These are phyloP conservation scores for Aspergillus incahuasiensis DNA, from an alignment of 495 filamentous ascomycete genomes.

Conservation along the genomic window DNA sequence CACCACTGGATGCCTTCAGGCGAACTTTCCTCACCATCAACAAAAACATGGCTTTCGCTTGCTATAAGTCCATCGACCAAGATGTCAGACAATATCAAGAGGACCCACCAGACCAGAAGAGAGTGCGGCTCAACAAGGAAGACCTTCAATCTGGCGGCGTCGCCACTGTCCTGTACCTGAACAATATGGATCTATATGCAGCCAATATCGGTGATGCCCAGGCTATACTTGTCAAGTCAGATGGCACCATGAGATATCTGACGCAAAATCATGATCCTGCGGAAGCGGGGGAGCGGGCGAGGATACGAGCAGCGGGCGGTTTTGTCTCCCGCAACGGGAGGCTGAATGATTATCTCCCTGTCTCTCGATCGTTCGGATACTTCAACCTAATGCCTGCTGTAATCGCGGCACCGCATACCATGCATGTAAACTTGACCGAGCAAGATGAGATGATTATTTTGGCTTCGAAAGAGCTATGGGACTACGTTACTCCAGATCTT, in stretches of 20 bases:
- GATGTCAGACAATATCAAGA: slow-evolving; percentile 60
- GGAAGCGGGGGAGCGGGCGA: slow-evolving; percentile 71
- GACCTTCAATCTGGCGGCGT: slow-evolving; percentile 86
- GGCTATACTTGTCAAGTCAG: slow-evolving; percentile 85
- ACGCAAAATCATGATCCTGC: slow-evolving; percentile 92
- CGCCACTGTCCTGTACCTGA: slow-evolving; percentile 85
- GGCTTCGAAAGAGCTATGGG: slow-evolving; percentile 90
- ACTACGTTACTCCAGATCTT: slow-evolving; percentile 80
- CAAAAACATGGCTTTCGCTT: slow-evolving; percentile 85
- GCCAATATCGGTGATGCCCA: slow-evolving; percentile 95
- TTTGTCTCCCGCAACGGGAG: slow-evolving; percentile 93
- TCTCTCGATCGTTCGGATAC: slow-evolving; percentile 93
- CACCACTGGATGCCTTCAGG: slow-evolving; percentile 74
- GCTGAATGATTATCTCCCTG: slow-evolving; percentile 83
- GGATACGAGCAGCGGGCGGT: slow-evolving; percentile 91
- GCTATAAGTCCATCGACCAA: slow-evolving; percentile 70
- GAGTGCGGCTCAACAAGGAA: slow-evolving; percentile 66
- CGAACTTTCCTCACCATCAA: slow-evolving; percentile 86
- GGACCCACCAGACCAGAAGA: slow-evolving; percentile 61
- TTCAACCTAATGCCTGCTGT: slow-evolving; percentile 88
- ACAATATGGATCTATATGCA: slow-evolving; percentile 84
- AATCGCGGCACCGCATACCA: slow-evolving; percentile 83
- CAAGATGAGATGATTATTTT: slow-evolving; percentile 92
- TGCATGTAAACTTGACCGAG: slow-evolving; percentile 73
- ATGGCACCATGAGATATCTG: slow-evolving; percentile 72